Evolutionary conservation across 805 yeast species (phyloP), one percentile per base, ranked within the genome.

Genomic region (Wickerhamiella azymoides): DNA sequence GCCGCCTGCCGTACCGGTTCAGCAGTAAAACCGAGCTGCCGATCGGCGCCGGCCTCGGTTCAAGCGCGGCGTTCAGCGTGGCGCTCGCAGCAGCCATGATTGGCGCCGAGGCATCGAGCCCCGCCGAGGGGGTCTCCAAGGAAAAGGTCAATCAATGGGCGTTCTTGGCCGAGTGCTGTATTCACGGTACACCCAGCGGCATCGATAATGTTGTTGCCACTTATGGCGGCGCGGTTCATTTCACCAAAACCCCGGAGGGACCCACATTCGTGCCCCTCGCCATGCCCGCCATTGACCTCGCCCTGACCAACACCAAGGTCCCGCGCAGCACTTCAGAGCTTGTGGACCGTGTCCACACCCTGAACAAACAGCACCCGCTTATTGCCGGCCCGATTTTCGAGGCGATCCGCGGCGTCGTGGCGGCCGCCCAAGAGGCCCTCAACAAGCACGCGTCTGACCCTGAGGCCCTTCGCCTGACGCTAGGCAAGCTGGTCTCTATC

Each of bases 191-290:
- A 55, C 98, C 98, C 8, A 80, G 93, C 16, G 98, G 98, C 10
- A 85, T 92, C 45, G 98, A 92, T 61, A 92, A 92, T 58, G 86
- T 96, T 0, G 96, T 89, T 41, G 93, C 97, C 1, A 82, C 96
- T 0, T 79, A 79, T 54, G 98, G 98, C 18, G 96, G 96, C 40
- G 97, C 97, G 0, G 94, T 92, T 1, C 69, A 80, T 76, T 89
- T 79, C 64, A 89, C 82, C 63, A 74, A 94, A 56, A 80, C 2
- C 55, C 70, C 45, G 10, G 39, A 44, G 35, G 36, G 46, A 16
- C 72, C 79, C 44, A 72, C 72, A n/a, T 65, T 85, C 50, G 74
- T 80, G 9, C 70, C 78, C 16, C 69, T 80, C 49, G 73, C 75
- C 49, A 77, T 85, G 60, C 94, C 96, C 0, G 72, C 80, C 3